Percentiles rank a stretch among this genome's conserved stretches.
These are phyloP conservation scores for Testicularia cyperi DNA, from an alignment of 1,284 basidiomycete species.

Conservation along the genomic window DNA sequence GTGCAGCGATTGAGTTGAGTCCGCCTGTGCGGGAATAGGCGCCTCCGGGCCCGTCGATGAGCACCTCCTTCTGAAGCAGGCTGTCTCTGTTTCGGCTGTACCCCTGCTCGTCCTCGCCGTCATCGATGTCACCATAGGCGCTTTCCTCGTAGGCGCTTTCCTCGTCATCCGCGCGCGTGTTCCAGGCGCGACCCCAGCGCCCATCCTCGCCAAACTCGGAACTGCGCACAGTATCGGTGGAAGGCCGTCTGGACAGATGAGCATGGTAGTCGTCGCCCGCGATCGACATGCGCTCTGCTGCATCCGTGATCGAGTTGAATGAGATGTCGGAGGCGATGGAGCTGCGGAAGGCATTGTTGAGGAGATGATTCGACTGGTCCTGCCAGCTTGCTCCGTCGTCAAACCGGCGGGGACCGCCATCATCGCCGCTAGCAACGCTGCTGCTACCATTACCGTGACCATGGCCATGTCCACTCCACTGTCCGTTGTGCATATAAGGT, in stretches of 20 bases:
- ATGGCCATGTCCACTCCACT: no score
- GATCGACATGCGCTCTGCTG: slow-evolving; percentile 5
- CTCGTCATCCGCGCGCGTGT: slow-evolving; percentile 43
- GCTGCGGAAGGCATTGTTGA: slow-evolving; percentile 40
- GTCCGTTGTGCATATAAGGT: no score
- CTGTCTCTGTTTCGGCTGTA: no score
- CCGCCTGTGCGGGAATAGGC: not conserved
- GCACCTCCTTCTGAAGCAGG: no score
- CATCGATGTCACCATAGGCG: slow-evolving; percentile 15
- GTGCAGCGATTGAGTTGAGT: slow-evolving; percentile 16
- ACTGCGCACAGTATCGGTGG: slow-evolving; percentile 48
- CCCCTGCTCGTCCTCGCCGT: slow-evolving; percentile 9
- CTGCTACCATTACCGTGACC: not conserved
- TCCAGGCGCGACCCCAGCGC: slow-evolving; percentile 49
- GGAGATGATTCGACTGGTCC: slow-evolving; percentile 20
- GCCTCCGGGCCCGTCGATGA: no score
- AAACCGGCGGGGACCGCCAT: not conserved
- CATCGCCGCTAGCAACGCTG: not conserved
- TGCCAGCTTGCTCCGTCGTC: slow-evolving; percentile 4
- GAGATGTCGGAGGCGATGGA: slow-evolving; percentile 44
- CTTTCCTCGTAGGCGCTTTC: slow-evolving; percentile 41
- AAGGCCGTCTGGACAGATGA: slow-evolving; percentile 22
- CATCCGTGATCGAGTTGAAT: slow-evolving; percentile 44
- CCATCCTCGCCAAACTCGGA: slow-evolving; percentile 52
- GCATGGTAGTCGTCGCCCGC: not conserved